A percentile compares a stretch with the other conserved stretches of the same genome.
Evolutionary conservation across 1,284 basidiomycete species (phyloP).

Genomic region (Sanghuangporus baumii): DNA sequence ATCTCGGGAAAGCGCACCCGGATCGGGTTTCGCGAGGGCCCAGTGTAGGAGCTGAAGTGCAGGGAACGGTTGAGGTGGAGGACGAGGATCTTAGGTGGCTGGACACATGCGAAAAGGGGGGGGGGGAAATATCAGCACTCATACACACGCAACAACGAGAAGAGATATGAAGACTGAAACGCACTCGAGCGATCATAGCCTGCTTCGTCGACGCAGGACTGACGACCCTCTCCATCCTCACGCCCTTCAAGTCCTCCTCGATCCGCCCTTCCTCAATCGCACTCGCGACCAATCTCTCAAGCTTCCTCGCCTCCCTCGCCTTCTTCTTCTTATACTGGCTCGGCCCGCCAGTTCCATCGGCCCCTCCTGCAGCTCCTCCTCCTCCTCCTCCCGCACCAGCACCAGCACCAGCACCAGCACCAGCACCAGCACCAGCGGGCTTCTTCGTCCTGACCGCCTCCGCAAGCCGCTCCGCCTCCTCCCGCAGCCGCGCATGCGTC

Average conservation of each 20-base stretch:
- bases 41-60: slow-evolving; percentile 55
- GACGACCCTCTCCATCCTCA: slow-evolving; percentile 68
- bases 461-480: slow-evolving; percentile 52
- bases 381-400: too few relatives aligned
- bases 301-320: slow-evolving; percentile 59
- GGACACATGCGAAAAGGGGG: slow-evolving; percentile 11
- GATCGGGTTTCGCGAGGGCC: slow-evolving; percentile 74
- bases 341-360: not conserved
- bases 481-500: slow-evolving; percentile 53
- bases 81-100: slow-evolving; percentile 79
- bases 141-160: not conserved
- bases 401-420: too few relatives aligned
- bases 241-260: slow-evolving; percentile 73
- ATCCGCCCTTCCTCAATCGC: slow-evolving; percentile 71
- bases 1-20: slow-evolving; percentile 79
- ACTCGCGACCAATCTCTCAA: slow-evolving; percentile 52
- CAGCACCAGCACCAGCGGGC: too few relatives aligned
- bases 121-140: not conserved
- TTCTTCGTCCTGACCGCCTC: slow-evolving; percentile 31
- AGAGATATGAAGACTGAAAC: slow-evolving; percentile 26
- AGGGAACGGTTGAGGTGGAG: slow-evolving; percentile 86
- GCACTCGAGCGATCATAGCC: slow-evolving; percentile 78
- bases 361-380: too few relatives aligned
- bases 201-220: slow-evolving; percentile 80
- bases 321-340: slow-evolving; percentile 60